Evolutionary conservation across 345 rosid species (phyloP).

Genomic region (Heritiera fomes): DNA sequence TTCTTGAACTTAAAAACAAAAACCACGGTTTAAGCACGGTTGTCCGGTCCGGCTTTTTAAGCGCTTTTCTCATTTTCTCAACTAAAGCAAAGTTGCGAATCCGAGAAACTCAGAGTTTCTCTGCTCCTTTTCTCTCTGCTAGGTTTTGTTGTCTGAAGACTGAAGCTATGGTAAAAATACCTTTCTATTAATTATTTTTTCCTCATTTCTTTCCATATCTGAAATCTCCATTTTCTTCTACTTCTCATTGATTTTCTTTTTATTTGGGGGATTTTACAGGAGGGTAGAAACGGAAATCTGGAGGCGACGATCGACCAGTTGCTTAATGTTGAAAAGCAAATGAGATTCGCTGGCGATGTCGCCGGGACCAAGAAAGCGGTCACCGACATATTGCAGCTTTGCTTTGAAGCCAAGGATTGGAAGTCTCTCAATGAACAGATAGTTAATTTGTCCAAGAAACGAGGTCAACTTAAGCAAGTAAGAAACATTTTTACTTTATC

Average conservation of each 20-base stretch:
- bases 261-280: slow-evolving; percentile 38
- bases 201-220: not conserved
- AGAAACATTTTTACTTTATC: too few species aligned
- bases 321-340: slow-evolving; percentile 78
- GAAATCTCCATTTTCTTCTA: not conserved
- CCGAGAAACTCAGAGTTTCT: not conserved
- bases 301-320: slow-evolving; percentile 68
- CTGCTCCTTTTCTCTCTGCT: not conserved
- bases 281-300: slow-evolving; percentile 38
- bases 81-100: not conserved
- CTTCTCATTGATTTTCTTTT: not conserved
- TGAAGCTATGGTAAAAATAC: slow-evolving; percentile 6
- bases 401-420: slow-evolving; percentile 90
- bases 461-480: slow-evolving; percentile 94
- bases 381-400: slow-evolving; percentile 69
- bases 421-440: slow-evolving; percentile 75
- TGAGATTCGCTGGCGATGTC: slow-evolving; percentile 78
- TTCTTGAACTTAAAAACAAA: too few species aligned
- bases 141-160: not conserved
- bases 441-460: slow-evolving; percentile 71
- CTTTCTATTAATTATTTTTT: not conserved
- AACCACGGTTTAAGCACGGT: not conserved
- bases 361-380: slow-evolving; percentile 75
- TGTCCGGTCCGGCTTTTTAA: not conserved
- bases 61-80: not conserved